A percentile compares a stretch with the other conserved stretches of the same genome.
Evolutionary conservation across 1,284 basidiomycete genomes (phyloP).

Genomic region (Apiotrichum gamsii): DNA sequence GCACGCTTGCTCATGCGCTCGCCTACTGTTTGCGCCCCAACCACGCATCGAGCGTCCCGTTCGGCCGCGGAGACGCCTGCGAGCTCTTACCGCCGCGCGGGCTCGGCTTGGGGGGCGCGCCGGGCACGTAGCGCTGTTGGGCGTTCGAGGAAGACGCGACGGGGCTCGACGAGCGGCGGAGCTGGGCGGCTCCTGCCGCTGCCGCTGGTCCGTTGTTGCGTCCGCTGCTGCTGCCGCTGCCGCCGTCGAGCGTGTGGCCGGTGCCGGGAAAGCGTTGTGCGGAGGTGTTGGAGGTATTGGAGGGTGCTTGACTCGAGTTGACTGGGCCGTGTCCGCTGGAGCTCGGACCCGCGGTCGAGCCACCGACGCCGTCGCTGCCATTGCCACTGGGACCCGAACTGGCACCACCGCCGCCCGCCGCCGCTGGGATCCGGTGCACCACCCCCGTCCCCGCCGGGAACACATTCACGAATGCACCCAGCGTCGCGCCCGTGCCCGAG

Average conservation of each 20-base stretch:
- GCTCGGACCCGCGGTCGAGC: neutral
- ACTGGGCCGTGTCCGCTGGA: neutral
- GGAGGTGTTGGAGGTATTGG: neutral
- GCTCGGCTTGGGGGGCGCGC: neutral
- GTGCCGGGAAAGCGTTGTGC: no score
- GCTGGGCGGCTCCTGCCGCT: neutral
- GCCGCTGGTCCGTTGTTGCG: neutral
- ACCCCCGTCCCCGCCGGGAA: neutral
- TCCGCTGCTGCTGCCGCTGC: neutral
- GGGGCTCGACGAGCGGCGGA: no score
- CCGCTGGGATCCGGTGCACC: neutral
- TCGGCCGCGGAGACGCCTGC: neutral
- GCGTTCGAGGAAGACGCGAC: no score
- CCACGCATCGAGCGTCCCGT: neutral
- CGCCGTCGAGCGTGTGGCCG: no score
- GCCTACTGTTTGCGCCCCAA: neutral
- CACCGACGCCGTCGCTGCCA: neutral
- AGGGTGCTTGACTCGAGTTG: no score
- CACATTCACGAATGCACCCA: slow-evolving; percentile 1
- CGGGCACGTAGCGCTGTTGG: neutral
- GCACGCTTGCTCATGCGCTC: no score
- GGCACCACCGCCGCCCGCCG: neutral
- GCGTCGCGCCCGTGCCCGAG: neutral
- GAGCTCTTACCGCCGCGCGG: neutral
- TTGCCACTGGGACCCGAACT: neutral